These are phyloP conservation scores for Penicillium crystallinum DNA, from an alignment of 495 filamentous ascomycete species.

Conservation along the genomic window DNA sequence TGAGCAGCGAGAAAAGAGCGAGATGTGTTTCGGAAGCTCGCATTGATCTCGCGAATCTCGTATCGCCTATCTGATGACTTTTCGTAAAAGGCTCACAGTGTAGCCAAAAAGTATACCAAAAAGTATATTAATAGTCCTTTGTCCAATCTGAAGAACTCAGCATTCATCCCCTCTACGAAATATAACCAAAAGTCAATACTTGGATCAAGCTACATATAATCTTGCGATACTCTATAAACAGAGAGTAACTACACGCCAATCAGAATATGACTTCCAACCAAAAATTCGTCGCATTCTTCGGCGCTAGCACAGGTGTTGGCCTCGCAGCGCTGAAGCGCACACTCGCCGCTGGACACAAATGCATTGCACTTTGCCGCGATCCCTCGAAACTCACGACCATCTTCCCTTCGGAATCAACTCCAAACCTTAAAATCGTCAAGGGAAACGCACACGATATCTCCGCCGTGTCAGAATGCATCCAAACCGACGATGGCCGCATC, in stretches of 20 bases:
- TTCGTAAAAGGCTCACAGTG: not conserved
- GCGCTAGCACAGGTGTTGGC: constrained; percentile 47
- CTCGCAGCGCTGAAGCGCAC: constrained; percentile 43
- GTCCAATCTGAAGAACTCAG: not conserved
- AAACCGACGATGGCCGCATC: constrained; percentile 17
- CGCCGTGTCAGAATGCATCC: constrained; percentile 33
- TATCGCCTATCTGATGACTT: not conserved
- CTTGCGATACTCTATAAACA: not conserved
- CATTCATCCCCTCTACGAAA: too few species aligned
- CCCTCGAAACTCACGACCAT: constrained; percentile 54
- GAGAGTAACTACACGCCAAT: not conserved
- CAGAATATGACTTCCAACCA: constrained; percentile 11
- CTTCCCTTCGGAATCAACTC: constrained; percentile 27
- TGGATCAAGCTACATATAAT: not conserved
- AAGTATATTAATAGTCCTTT: not conserved
- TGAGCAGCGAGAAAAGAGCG: constrained; percentile 5
- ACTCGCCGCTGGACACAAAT: constrained; percentile 46
- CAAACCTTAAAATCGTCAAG: constrained; percentile 43
- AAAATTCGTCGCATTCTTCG: constrained; percentile 44
- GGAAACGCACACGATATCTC: constrained; percentile 48
- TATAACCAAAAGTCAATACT: too few species aligned
- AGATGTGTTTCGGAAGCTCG: not conserved
- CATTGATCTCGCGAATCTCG: not conserved
- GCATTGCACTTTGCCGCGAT: constrained; percentile 51
- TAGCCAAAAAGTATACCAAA: not conserved